Percentiles rank a stretch among this genome's conserved stretches.
Evolutionary conservation across 1,284 basidiomycete genomes (phyloP).

Genomic region (Quambalaria eucalypti): DNA sequence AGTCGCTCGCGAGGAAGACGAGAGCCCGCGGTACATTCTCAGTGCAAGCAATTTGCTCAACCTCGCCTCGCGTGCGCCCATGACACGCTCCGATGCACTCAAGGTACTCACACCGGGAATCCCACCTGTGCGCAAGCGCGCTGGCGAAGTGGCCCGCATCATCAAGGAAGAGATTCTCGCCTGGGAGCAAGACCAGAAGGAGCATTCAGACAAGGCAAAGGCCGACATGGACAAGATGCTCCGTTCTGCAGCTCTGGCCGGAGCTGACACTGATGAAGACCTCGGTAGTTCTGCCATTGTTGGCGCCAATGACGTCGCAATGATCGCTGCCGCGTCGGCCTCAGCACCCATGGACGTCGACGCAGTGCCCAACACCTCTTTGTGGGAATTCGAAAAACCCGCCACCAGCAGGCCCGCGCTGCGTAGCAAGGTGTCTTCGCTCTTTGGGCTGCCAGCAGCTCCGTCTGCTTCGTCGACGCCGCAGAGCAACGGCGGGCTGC

Average conservation of each 20-base stretch:
- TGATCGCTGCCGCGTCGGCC: not conserved
- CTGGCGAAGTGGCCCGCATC: constrained; percentile 22
- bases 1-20: constrained; percentile 74
- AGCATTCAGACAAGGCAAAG: not conserved
- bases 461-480: not conserved
- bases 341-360: not conserved
- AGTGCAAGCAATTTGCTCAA: constrained; percentile 23
- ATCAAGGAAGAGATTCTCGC: constrained; percentile 19
- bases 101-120: constrained; percentile 21
- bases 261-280: constrained; percentile 9
- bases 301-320: not conserved
- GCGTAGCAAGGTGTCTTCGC: not conserved
- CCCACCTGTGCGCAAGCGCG: constrained; percentile 17
- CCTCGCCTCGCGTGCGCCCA: constrained; percentile 32
- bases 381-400: not conserved
- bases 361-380: too few species aligned
- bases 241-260: not conserved
- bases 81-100: constrained; percentile 15
- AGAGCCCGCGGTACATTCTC: constrained; percentile 56
- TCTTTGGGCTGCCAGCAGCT: not conserved
- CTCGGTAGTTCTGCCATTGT: not conserved
- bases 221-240: not conserved
- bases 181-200: constrained; percentile 11
- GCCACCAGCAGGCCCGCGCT: not conserved
- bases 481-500: not conserved